A percentile compares a stretch with the other conserved stretches of the same genome.
Conservation (phyloP, 495 filamentous ascomycete species). For the Daldinia bambusicola region DNA sequence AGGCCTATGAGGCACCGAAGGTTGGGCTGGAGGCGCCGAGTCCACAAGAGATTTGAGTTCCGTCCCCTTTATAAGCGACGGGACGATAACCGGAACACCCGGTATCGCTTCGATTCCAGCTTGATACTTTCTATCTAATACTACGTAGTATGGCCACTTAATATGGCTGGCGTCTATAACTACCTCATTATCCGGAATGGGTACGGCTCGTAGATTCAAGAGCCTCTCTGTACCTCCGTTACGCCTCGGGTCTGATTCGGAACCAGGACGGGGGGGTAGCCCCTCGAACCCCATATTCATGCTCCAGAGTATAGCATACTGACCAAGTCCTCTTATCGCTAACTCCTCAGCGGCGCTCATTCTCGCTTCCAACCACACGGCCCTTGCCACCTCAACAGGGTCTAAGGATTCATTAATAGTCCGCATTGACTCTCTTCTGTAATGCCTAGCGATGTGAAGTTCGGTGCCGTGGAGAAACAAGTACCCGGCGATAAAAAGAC, state of each 20-base stretch:
- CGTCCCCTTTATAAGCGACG: not conserved
- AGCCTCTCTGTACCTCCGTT: not conserved
- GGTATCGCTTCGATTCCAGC: not conserved
- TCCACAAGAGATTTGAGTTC: too few relatives aligned
- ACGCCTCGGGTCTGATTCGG: not conserved
- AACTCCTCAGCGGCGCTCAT: not conserved
- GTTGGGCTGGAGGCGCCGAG: too few relatives aligned
- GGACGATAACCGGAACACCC: constrained; percentile 12
- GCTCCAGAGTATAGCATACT: constrained; percentile 35
- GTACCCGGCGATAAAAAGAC: constrained; percentile 8
- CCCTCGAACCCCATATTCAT: not conserved
- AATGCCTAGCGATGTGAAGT: constrained; percentile 8
- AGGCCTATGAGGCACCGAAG: too few relatives aligned
- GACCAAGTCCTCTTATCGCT: not conserved
- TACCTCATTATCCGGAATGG: not conserved
- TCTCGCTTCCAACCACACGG: not conserved
- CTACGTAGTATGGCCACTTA: constrained; percentile 12
- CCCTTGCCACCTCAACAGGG: not conserved
- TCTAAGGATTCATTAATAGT: not conserved
- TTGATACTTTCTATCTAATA: not conserved
- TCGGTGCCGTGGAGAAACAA: constrained; percentile 37
- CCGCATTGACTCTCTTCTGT: not conserved
- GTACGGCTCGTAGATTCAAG: not conserved
- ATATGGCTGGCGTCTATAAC: not conserved
- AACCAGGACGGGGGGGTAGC: constrained; percentile 20